Evolutionary conservation across 345 rosid genomes (phyloP).

Genomic region (Viola odorata): DNA sequence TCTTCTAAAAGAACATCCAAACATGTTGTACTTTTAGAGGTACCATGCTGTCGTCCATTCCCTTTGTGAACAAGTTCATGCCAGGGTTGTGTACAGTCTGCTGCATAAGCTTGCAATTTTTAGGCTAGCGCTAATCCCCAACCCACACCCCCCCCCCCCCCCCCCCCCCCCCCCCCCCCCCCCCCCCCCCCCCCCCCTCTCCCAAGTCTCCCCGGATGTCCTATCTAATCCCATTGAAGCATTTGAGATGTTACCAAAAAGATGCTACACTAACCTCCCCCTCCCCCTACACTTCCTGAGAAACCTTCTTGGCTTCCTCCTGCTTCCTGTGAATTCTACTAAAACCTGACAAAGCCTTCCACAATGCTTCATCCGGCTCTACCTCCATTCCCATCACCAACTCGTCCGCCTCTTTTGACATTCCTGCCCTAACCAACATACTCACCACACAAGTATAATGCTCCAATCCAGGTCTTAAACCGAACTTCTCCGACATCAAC

Average conservation of each 20-base stretch:
- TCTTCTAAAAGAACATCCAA: too few relatives aligned
- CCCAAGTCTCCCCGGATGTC: too few relatives aligned
- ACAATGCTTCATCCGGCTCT: constrained; percentile 25
- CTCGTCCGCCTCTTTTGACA: constrained; percentile 31
- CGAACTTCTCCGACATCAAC: constrained; percentile 27
- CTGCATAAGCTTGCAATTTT: too few relatives aligned
- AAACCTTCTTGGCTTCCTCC: not conserved
- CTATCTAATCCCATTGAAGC: too few relatives aligned
- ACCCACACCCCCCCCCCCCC: too few relatives aligned
- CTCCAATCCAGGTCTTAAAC: constrained; percentile 28
- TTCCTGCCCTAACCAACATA: constrained; percentile 32
- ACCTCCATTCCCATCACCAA: constrained; percentile 25
- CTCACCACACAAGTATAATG: constrained; percentile 38
- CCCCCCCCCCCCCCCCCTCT: too few relatives aligned
- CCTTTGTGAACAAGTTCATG: too few relatives aligned
- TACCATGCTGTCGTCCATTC: too few relatives aligned
- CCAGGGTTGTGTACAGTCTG: too few relatives aligned
- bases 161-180: too few relatives aligned
- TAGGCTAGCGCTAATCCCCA: too few relatives aligned
- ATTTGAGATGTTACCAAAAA: not conserved
- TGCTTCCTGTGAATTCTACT: constrained; percentile 9
- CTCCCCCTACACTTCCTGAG: not conserved
- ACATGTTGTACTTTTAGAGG: too few relatives aligned
- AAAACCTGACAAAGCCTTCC: constrained; percentile 20
- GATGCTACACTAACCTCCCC: not conserved